These are phyloP conservation scores for Flaveria ramosissima DNA, from an alignment of 129 eudicot species.

Conservation along the genomic window DNA sequence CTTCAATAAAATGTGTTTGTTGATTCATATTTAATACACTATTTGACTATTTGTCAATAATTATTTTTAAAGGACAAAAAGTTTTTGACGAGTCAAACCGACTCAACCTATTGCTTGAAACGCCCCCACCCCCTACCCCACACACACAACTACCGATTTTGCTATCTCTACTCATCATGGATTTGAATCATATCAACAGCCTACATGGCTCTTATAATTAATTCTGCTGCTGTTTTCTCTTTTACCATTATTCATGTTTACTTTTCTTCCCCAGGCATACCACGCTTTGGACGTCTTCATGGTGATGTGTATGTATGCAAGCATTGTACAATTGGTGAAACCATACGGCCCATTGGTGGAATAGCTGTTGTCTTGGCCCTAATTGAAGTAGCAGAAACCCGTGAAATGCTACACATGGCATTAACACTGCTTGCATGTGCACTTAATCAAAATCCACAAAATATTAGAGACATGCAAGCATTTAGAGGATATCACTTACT, in stretches of 20 bases:
- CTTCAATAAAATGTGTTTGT: not conserved
- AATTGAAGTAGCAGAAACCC: slow-evolving; percentile 94
- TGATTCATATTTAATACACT: not conserved
- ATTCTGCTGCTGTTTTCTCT: not conserved
- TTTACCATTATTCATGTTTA: not conserved
- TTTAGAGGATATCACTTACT: slow-evolving; percentile 93
- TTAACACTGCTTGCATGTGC: slow-evolving; percentile 86
- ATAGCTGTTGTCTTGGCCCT: slow-evolving; percentile 95
- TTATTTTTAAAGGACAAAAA: not conserved
- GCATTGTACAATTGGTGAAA: slow-evolving; percentile 92
- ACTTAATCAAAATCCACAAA: slow-evolving; percentile 97
- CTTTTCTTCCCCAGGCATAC: slow-evolving; percentile 63
- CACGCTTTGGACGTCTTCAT: slow-evolving; percentile 95
- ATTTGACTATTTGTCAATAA: too few species aligned
- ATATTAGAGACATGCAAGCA: slow-evolving; percentile 88
- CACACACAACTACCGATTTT: slow-evolving; percentile 2
- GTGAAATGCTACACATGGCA: slow-evolving; percentile 95
- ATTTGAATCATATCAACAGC: slow-evolving; percentile 1
- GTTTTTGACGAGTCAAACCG: not conserved
- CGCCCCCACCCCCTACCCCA: not conserved
- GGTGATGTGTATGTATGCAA: slow-evolving; percentile 89
- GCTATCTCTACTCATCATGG: not conserved
- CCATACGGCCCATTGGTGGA: slow-evolving; percentile 87
- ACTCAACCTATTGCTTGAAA: not conserved
- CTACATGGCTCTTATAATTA: not conserved